These are phyloP conservation scores for Ehretia macrophylla DNA, from an alignment of 257 asterid species.

Conservation along the genomic window DNA sequence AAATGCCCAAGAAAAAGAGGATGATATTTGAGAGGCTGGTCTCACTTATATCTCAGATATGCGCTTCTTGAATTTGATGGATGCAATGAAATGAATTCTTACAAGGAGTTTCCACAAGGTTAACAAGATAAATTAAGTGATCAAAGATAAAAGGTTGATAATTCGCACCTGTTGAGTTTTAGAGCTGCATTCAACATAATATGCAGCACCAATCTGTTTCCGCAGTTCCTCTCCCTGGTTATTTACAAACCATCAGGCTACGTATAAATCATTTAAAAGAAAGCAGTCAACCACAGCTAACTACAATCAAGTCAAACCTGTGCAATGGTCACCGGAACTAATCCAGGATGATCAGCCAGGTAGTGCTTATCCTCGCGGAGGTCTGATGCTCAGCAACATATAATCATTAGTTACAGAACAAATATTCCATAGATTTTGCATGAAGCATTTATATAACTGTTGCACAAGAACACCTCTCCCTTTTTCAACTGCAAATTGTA, in stretches of 20 bases:
- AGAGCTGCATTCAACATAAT: conserved; percentile 92
- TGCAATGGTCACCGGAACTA: conserved; percentile 68
- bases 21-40: no score
- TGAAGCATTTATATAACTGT: background rate
- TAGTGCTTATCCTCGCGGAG: conserved; percentile 92
- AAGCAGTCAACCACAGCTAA: background rate
- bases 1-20: no score
- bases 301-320: conserved; percentile 48
- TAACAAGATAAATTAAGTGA: background rate
- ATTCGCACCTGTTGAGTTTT: conserved; percentile 87
- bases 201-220: conserved; percentile 75
- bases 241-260: conserved; percentile 7
- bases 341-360: conserved; percentile 93
- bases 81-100: no score
- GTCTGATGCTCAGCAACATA: conserved; percentile 37
- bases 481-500: background rate
- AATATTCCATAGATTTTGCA: background rate
- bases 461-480: background rate
- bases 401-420: conserved; percentile 3
- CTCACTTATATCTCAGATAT: no score
- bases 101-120: no score
- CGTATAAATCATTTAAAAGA: background rate
- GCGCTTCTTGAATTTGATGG: no score
- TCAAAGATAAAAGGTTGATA: background rate
- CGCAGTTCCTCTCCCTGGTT: conserved; percentile 97